phyloP scores from a whole-genome alignment of 2,329 filamentous ascomycete species.

The Fusarium dimerum region DNA sequence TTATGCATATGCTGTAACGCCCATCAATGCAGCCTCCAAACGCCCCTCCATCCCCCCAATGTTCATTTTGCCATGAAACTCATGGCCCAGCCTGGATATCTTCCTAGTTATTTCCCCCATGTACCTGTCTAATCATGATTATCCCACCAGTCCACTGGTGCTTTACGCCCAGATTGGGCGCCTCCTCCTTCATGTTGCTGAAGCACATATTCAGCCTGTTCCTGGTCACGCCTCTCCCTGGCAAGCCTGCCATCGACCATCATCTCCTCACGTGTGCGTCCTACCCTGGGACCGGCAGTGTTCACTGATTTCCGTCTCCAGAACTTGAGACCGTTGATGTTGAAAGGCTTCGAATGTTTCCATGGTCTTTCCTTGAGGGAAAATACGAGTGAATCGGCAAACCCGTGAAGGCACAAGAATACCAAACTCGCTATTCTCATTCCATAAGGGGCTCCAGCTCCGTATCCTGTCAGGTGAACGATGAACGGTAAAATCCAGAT shows the following conservation, averaged over 20 bases:
- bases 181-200: constrained; percentile 3
- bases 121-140: constrained; percentile 12
- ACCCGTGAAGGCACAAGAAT: constrained; percentile 65
- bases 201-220: constrained; percentile 41
- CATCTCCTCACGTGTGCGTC: constrained; percentile 55
- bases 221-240: constrained; percentile 48
- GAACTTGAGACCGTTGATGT: constrained; percentile 12
- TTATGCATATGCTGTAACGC: constrained; percentile 16
- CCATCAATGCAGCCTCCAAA: constrained; percentile 14
- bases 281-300: constrained; percentile 30
- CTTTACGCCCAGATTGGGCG: constrained; percentile 8
- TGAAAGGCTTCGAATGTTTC: constrained; percentile 34
- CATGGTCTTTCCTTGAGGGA: constrained; percentile 71
- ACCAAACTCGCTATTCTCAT: constrained; percentile 57
- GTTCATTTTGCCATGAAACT: constrained; percentile 4
- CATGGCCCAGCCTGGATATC: constrained; percentile 20
- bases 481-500: constrained; percentile 75
- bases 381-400: constrained; percentile 69
- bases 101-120: constrained; percentile 1
- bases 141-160: constrained; percentile 35
- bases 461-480: constrained; percentile 53
- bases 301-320: constrained; percentile 10
- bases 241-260: constrained; percentile 51
- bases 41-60: constrained; percentile 1
- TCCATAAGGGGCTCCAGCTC: constrained; percentile 50